phyloP scores from a whole-genome alignment of 1,284 basidiomycete genomes.

The Papiliotrema terrestris region DNA sequence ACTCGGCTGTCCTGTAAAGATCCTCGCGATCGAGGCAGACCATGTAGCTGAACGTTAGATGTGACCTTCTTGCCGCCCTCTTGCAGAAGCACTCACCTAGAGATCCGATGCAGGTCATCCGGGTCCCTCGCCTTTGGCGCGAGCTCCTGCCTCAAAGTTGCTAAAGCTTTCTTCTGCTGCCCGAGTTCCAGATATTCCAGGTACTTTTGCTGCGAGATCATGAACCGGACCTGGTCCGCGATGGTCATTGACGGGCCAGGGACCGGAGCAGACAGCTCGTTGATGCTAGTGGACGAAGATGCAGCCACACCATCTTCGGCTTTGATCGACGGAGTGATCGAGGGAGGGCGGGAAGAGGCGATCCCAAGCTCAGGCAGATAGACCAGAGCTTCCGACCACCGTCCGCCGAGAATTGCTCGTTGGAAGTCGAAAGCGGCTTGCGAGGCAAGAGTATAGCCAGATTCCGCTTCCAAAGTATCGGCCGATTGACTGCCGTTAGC shows the following conservation, averaged over 20 bases:
- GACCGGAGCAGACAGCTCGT: background rate
- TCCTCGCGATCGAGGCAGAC: slow-evolving; percentile 86
- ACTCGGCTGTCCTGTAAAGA: slow-evolving; percentile 71
- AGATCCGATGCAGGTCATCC: slow-evolving; percentile 75
- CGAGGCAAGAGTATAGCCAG: slow-evolving; percentile 82
- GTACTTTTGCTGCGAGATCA: slow-evolving; percentile 93
- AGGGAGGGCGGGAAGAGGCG: slow-evolving; percentile 20
- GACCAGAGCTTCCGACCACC: slow-evolving; percentile 77
- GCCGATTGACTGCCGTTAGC: slow-evolving; percentile 69
- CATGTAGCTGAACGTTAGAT: slow-evolving; percentile 60
- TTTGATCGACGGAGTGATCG: slow-evolving; percentile 8
- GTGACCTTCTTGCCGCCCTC: too few relatives aligned
- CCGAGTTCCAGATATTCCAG: slow-evolving; percentile 85
- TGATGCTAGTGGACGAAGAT: background rate
- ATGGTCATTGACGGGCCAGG: slow-evolving; percentile 10
- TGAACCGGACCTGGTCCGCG: slow-evolving; percentile 71
- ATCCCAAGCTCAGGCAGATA: slow-evolving; percentile 68
- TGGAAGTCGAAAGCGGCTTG: slow-evolving; percentile 76
- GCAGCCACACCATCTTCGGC: background rate
- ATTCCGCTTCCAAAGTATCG: slow-evolving; percentile 81
- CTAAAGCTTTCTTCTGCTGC: slow-evolving; percentile 76
- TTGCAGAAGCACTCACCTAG: slow-evolving; percentile 62
- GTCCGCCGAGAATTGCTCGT: slow-evolving; percentile 72
- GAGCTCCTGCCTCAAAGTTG: slow-evolving; percentile 80
- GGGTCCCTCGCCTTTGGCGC: slow-evolving; percentile 72